phyloP scores from a whole-genome alignment of 805 yeast genomes.

The Starmerella bombicola region DNA sequence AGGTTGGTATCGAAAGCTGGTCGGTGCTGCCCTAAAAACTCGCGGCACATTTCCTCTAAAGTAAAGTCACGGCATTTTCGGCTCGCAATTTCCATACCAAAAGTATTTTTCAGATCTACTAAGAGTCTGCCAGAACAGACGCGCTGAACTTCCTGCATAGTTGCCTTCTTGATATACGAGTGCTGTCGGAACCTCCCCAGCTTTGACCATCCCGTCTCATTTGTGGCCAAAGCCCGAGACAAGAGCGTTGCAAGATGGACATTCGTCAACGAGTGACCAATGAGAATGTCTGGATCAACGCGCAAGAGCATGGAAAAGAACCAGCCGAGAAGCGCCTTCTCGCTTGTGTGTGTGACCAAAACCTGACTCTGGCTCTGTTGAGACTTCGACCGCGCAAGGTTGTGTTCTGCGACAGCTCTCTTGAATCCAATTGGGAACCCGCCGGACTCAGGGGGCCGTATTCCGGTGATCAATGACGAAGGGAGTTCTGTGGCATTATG shows the following conservation, averaged over 20 bases:
- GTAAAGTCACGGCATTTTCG: slow-evolving; percentile 88
- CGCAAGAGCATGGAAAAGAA: slow-evolving; percentile 56
- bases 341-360: slow-evolving; percentile 51
- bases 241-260: slow-evolving; percentile 66
- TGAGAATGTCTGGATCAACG: slow-evolving; percentile 83
- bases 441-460: slow-evolving; percentile 50
- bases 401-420: slow-evolving; percentile 34
- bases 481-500: slow-evolving; percentile 50
- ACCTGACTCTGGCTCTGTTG: slow-evolving; percentile 23
- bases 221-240: slow-evolving; percentile 65
- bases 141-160: slow-evolving; percentile 43
- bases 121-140: slow-evolving; percentile 73
- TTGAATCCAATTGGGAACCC: slow-evolving; percentile 68
- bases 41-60: slow-evolving; percentile 75
- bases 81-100: slow-evolving; percentile 83
- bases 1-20: slow-evolving; percentile 48
- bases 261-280: slow-evolving; percentile 79
- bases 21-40: slow-evolving; percentile 56
- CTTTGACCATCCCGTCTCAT: slow-evolving; percentile 50
- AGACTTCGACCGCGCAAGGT: slow-evolving; percentile 30
- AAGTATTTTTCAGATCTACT: slow-evolving; percentile 86
- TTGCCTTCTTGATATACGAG: slow-evolving; percentile 10
- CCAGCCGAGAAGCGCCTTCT: slow-evolving; percentile 59
- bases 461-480: slow-evolving; percentile 52
- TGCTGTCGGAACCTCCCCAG: slow-evolving; percentile 47